Evolutionary conservation across 768 basidiomycete species (phyloP).

Genomic region (Multifurca ochricompacta): DNA sequence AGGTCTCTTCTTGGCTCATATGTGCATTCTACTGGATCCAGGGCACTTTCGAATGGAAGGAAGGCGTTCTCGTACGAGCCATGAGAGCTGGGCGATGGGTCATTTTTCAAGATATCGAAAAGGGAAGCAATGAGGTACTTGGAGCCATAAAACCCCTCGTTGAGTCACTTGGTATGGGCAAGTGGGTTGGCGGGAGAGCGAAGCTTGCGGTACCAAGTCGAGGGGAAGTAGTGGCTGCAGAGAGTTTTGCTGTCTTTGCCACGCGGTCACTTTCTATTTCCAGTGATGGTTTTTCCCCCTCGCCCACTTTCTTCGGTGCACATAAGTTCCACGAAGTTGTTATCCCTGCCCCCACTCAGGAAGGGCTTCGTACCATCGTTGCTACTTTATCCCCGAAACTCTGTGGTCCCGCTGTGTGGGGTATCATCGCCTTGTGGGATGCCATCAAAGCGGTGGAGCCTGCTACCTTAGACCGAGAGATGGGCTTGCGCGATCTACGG

Average conservation of each 20-base stretch:
- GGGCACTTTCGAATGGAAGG: conserved; percentile 93
- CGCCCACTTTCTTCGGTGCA: conserved; percentile 71
- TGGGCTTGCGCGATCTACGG: conserved; percentile 75
- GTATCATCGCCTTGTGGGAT: conserved; percentile 66
- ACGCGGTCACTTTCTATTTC: conserved; percentile 63
- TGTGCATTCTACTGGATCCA: conserved; percentile 76
- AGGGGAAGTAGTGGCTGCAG: conserved; percentile 65
- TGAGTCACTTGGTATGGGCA: conserved; percentile 59
- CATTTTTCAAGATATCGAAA: conserved; percentile 87
- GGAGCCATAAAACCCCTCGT: conserved; percentile 79
- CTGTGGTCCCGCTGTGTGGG: conserved; percentile 36
- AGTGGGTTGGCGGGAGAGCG: conserved; percentile 70
- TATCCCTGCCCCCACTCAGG: conserved; percentile 49
- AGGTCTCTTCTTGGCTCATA: conserved; percentile 91
- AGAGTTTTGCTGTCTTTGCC: conserved; percentile 81
- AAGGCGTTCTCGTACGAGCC: conserved; percentile 84
- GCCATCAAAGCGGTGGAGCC: conserved; percentile 43
- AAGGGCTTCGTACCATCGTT: conserved; percentile 69
- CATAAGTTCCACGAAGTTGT: conserved; percentile 75
- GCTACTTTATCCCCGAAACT: conserved; percentile 58
- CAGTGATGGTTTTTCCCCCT: conserved; percentile 39
- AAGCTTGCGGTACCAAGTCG: conserved; percentile 65
- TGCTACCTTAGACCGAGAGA: conserved; percentile 45
- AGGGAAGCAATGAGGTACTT: conserved; percentile 82
- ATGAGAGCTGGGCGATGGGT: conserved; percentile 90